phyloP scores from a whole-genome alignment of 2,329 filamentous ascomycete species.

The Phialophora chinensis region DNA sequence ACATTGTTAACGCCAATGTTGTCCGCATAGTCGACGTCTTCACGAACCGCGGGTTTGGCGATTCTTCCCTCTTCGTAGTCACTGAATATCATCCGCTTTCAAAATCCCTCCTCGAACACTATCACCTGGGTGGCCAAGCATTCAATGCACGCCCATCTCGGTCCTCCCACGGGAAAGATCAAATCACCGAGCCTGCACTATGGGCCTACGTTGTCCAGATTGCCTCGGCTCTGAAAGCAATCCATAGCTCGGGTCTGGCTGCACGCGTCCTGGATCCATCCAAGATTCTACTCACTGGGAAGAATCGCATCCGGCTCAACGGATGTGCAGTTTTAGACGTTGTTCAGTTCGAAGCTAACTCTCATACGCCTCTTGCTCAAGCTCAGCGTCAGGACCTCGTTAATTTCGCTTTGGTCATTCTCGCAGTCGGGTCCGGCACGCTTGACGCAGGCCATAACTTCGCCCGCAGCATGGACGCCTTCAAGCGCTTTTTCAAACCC shows the following conservation, averaged over 20 bases:
- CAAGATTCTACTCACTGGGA: slow-evolving; percentile 89
- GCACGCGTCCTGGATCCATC: slow-evolving; percentile 84
- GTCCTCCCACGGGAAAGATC: slow-evolving; percentile 49
- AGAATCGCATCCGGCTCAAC: slow-evolving; percentile 85
- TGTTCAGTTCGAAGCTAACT: slow-evolving; percentile 75
- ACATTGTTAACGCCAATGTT: slow-evolving; percentile 78
- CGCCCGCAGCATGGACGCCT: slow-evolving; percentile 74
- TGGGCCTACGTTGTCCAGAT: slow-evolving; percentile 96
- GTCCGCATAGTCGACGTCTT: slow-evolving; percentile 91
- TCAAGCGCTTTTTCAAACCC: slow-evolving; percentile 75
- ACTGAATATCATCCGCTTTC: slow-evolving; percentile 92
- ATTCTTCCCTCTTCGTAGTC: slow-evolving; percentile 92
- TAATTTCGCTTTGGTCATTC: slow-evolving; percentile 80
- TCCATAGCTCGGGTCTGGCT: slow-evolving; percentile 80
- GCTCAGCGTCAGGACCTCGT: slow-evolving; percentile 87
- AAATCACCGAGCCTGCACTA: slow-evolving; percentile 74
- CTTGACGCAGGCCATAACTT: slow-evolving; percentile 66
- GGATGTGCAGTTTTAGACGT: slow-evolving; percentile 91
- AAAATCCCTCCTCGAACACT: slow-evolving; percentile 85
- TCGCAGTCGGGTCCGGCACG: slow-evolving; percentile 78
- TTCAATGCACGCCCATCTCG: slow-evolving; percentile 52
- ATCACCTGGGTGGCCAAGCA: slow-evolving; percentile 53
- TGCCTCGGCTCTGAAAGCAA: slow-evolving; percentile 81
- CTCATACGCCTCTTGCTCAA: slow-evolving; percentile 65
- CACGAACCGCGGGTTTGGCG: slow-evolving; percentile 88